phyloP scores from a whole-genome alignment of 1,139 yeast genomes.

The Saccharomyces pastorianus region DNA sequence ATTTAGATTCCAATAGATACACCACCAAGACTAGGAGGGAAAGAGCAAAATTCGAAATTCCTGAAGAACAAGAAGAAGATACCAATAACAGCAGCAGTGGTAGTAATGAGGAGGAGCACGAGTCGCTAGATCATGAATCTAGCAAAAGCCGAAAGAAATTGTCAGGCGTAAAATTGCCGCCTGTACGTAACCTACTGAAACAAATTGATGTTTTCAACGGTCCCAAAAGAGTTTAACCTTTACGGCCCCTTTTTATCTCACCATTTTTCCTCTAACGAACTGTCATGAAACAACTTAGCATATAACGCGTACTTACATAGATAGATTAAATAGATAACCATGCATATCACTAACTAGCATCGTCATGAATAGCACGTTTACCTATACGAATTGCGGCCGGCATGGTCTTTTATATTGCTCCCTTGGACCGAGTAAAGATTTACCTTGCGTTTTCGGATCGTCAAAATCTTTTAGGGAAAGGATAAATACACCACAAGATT shows the following conservation, averaged over 20 bases:
- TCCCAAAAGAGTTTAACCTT: constrained; percentile 1
- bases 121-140: neutral
- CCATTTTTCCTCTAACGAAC: neutral
- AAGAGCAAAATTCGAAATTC: constrained; percentile 12
- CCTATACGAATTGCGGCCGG: neutral
- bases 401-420: neutral
- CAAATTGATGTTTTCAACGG: constrained; percentile 21
- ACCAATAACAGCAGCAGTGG: neutral
- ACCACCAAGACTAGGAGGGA: constrained; percentile 5
- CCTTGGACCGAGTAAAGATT: neutral
- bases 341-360: neutral
- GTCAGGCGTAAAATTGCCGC: constrained; percentile 18
- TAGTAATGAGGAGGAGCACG: neutral
- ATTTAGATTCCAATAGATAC: neutral
- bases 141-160: neutral
- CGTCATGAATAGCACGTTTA: neutral
- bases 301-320: neutral
- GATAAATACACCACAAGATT: neutral
- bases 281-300: constrained; percentile 1
- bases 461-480: neutral
- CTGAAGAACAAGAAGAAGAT: constrained; percentile 10
- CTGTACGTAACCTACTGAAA: constrained; percentile 21
- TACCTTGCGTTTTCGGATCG: neutral
- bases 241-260: neutral
- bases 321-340: neutral